These are phyloP conservation scores for Stygiomarasmius scandens DNA, from an alignment of 1,284 basidiomycete genomes.

Conservation along the genomic window DNA sequence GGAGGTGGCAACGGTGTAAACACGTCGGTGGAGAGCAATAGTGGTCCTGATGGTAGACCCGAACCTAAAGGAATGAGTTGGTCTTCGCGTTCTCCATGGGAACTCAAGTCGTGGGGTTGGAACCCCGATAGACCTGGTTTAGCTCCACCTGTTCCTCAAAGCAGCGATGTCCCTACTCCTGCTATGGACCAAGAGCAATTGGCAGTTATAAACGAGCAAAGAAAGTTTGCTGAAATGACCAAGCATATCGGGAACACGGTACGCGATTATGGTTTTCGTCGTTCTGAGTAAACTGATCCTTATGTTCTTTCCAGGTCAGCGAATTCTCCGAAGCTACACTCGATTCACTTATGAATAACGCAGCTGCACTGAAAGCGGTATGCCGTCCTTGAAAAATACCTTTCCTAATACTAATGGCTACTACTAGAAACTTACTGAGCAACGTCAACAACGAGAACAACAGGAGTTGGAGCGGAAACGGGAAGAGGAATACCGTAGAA, in stretches of 20 bases:
- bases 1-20: too few relatives aligned
- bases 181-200: not conserved
- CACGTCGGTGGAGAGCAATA: too few relatives aligned
- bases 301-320: not conserved
- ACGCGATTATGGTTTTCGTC: not conserved
- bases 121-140: too few relatives aligned
- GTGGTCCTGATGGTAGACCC: not conserved
- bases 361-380: slow-evolving; percentile 5
- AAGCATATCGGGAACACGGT: slow-evolving; percentile 8
- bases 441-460: not conserved
- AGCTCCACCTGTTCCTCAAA: too few relatives aligned
- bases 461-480: not conserved
- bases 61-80: not conserved
- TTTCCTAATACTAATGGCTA: not conserved
- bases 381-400: not conserved
- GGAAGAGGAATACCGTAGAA: not conserved
- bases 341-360: slow-evolving; percentile 1
- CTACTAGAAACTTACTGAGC: not conserved
- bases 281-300: not conserved
- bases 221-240: not conserved
- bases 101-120: too few relatives aligned
- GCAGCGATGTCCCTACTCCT: not conserved
- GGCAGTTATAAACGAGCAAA: not conserved
- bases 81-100: too few relatives aligned
- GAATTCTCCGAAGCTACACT: slow-evolving; percentile 8